These are phyloP conservation scores for Sclerotinia sclerotiorum DNA, from an alignment of 2,329 filamentous ascomycete species.

Conservation along the genomic window DNA sequence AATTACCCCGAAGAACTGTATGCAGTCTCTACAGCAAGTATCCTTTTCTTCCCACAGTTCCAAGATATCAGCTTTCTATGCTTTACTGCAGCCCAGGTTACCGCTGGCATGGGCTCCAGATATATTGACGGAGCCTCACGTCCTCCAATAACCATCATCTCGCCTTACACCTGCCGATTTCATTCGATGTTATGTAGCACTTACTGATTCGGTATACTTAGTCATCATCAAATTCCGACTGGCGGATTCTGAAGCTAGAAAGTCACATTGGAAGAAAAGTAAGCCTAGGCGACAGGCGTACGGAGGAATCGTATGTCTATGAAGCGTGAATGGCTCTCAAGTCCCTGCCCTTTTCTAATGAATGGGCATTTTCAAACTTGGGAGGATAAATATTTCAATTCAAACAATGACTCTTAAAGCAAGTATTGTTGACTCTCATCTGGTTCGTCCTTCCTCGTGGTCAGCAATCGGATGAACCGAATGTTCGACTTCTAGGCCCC, in stretches of 20 bases:
- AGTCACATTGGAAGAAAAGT: not conserved
- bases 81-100: not conserved
- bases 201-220: not conserved
- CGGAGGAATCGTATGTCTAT: not conserved
- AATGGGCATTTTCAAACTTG: not conserved
- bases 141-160: not conserved
- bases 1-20: not conserved
- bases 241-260: not conserved
- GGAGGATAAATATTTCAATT: not conserved
- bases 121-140: not conserved
- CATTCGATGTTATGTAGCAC: not conserved
- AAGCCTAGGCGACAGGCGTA: not conserved
- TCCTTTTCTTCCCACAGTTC: not conserved
- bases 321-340: not conserved
- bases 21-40: not conserved
- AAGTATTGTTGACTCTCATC: not conserved
- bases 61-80: not conserved
- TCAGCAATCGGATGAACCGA: conserved; percentile 1
- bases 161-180: not conserved
- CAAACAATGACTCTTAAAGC: not conserved
- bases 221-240: not conserved
- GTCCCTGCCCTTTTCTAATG: not conserved
- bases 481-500: not conserved
- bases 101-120: not conserved
- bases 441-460: not conserved